Percentiles rank a stretch among this genome's conserved stretches.
These are phyloP conservation scores for Suhomyces panamericanus DNA, from an alignment of 1,139 yeast genomes.

Conservation along the genomic window DNA sequence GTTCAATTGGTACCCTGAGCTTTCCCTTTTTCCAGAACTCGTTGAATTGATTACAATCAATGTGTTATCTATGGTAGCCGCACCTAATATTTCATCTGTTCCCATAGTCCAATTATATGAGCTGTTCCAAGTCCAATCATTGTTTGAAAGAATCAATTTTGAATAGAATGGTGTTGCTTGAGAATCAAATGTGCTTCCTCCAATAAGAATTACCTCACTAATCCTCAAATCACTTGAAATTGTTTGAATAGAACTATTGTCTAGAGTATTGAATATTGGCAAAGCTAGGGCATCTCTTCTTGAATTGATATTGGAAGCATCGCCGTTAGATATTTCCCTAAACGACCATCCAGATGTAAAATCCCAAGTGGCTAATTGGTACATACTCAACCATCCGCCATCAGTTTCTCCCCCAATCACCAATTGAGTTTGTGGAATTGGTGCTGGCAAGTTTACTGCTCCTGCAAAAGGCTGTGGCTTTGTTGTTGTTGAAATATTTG, in stretches of 20 bases:
- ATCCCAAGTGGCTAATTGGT: slow-evolving; percentile 62
- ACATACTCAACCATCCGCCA: slow-evolving; percentile 60
- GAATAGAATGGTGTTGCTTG: slow-evolving; percentile 44
- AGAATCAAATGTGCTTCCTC: slow-evolving; percentile 34
- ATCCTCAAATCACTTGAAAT: slow-evolving; percentile 27
- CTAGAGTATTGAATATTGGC: slow-evolving; percentile 40
- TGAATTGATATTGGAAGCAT: slow-evolving; percentile 39
- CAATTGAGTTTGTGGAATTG: slow-evolving; percentile 39
- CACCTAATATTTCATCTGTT: slow-evolving; percentile 35
- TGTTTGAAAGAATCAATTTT: slow-evolving; percentile 31
- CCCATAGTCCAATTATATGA: slow-evolving; percentile 18
- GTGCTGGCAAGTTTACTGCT: slow-evolving; percentile 46
- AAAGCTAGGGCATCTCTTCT: slow-evolving; percentile 48
- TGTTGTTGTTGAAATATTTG: slow-evolving; percentile 44
- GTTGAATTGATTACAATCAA: slow-evolving; percentile 36
- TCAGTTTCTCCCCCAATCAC: slow-evolving; percentile 56
- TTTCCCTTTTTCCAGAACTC: slow-evolving; percentile 12
- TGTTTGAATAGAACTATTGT: slow-evolving; percentile 18
- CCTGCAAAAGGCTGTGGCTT: slow-evolving; percentile 53
- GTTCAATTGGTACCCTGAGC: slow-evolving; percentile 24
- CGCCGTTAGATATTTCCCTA: slow-evolving; percentile 24
- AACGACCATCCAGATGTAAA: slow-evolving; percentile 61
- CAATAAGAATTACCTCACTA: slow-evolving; percentile 34
- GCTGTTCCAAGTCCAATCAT: slow-evolving; percentile 47
- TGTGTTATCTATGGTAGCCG: slow-evolving; percentile 46